phyloP scores from a whole-genome alignment of 192 early-diverging fungal species.

The Lobulomyces angularis region DNA sequence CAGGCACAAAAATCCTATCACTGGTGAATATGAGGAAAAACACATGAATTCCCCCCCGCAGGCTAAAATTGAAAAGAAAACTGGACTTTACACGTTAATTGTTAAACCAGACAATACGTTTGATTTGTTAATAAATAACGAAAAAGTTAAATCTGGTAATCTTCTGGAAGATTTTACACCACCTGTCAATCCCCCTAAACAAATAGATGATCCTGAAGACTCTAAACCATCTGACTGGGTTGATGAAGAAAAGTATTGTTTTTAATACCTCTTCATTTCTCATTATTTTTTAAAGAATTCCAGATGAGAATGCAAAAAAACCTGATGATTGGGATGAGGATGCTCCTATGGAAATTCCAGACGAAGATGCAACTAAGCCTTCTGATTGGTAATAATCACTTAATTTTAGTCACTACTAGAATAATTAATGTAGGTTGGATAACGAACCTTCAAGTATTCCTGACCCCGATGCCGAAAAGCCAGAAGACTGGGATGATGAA shows the following conservation, averaged over 20 bases:
- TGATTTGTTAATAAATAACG: conserved; percentile 63
- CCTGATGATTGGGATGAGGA: conserved; percentile 78
- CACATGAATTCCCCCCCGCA: conserved; percentile 61
- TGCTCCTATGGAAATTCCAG: conserved; percentile 63
- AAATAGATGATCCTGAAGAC: conserved; percentile 56
- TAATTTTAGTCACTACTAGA: conserved; percentile 13
- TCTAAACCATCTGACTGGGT: conserved; percentile 82
- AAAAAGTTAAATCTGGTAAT: conserved; percentile 48
- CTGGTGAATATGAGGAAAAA: conserved; percentile 73
- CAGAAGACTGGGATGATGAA: conserved; percentile 66
- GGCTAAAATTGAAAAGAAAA: conserved; percentile 53
- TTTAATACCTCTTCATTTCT: background rate
- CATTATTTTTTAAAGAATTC: conserved; percentile 25
- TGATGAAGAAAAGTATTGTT: conserved; percentile 56
- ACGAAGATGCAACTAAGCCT: conserved; percentile 68
- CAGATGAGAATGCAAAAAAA: conserved; percentile 67
- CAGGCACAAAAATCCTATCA: conserved; percentile 76
- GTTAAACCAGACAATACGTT: conserved; percentile 73
- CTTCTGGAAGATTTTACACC: conserved; percentile 69
- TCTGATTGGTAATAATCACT: too few relatives aligned
- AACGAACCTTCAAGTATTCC: conserved; percentile 60
- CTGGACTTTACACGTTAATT: conserved; percentile 72
- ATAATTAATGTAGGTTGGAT: conserved; percentile 77
- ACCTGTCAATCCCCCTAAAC: conserved; percentile 74
- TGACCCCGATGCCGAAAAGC: conserved; percentile 70